Base-by-base conservation (phyloP, 2,329 filamentous ascomycete genomes). In the Thelonectria blattea region DNA sequence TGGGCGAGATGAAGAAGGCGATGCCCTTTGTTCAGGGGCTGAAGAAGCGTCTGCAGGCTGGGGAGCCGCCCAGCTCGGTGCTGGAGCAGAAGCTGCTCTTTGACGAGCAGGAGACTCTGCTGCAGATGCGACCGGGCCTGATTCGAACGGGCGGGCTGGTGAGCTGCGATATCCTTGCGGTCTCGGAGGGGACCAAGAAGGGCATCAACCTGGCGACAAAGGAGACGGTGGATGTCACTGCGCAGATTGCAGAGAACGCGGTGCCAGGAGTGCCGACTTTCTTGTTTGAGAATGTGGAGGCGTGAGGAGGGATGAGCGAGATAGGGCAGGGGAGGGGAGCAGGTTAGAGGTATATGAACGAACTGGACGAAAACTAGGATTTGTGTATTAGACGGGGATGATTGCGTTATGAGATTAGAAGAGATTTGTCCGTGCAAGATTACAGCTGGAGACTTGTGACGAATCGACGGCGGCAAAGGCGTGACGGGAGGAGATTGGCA, bases 21-120 rank as follows among this genome's bases (percentile, higher is more conserved):
- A 98, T 98, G 94, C 95, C 95, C 0, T 98, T 97, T 73, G 89
- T 97, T 51, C 93, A 98, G 79, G 79, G 76, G 7, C 81, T 98
- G 61, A 97, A 97, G 88, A 91, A 86, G 76, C 87, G 91, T 53
- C 85, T 99, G 57, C 83, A 92, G 58, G 82, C 83, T 51, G 90
- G 91, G 63, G 87, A 94, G 77, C 79, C 82, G 14, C 80, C 86
- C 2, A 81, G 85, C 22, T 82, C 79, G 2, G 92, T 97, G 10
- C 88, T 98, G 72, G 88, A 94, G 73, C 85, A 93, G 66, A 92
- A 94, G 78, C 82, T 99, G 63, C 84, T 87, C 1, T 99, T 98
- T 75, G 89, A 97, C 70, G 95, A 99, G 81, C 82, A 88, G 49
- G 83, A 85, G 61, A 90, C 89, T 34, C 81, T 98, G 58, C 76